Conservation (phyloP, 495 filamentous ascomycete species). For the Neurospora sp. region DNA sequence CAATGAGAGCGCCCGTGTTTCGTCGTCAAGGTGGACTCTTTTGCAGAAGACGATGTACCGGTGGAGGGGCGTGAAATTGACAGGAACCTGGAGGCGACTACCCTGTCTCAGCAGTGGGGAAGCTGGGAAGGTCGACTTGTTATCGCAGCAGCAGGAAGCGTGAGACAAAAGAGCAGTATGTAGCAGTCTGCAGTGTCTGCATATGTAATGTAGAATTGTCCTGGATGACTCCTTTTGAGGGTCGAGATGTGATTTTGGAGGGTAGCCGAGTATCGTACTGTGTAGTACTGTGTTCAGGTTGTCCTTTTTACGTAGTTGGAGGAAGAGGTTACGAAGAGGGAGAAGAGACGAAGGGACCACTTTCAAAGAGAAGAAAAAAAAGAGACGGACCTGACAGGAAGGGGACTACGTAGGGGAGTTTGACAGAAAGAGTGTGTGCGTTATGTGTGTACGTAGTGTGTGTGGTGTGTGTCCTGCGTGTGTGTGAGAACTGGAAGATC, state of each 20-base stretch:
- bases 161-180: not conserved
- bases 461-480: not conserved
- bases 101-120: not conserved
- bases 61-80: not conserved
- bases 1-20: not conserved
- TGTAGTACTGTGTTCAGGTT: not conserved
- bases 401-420: not conserved
- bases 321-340: not conserved
- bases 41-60: not conserved
- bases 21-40: not conserved
- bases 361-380: not conserved
- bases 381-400: not conserved
- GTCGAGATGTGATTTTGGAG: not conserved
- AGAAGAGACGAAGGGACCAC: not conserved
- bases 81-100: not conserved
- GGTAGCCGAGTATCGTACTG: not conserved
- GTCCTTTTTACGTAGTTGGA: not conserved
- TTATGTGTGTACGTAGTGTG: not conserved
- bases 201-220: not conserved
- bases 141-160: not conserved
- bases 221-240: not conserved
- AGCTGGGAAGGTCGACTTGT: not conserved
- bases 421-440: not conserved
- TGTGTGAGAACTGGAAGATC: not conserved
- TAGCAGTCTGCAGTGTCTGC: not conserved